Evolutionary conservation across 305 asterid species (phyloP), one percentile per base, ranked within the genome.

Genomic region (Ilex paraguariensis): DNA sequence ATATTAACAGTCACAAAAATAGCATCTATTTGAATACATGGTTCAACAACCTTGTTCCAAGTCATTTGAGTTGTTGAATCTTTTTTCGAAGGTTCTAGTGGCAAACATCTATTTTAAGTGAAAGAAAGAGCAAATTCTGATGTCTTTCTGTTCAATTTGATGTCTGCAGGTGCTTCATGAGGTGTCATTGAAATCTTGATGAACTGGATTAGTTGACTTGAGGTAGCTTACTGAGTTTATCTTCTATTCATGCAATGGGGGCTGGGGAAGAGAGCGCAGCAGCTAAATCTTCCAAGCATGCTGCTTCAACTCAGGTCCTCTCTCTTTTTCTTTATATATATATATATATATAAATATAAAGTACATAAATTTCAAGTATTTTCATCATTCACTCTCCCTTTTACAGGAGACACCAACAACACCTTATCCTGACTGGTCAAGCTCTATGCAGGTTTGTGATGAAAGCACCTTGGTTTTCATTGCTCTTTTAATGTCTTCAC

Each of bases 351-450:
- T 58, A 53, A 44, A 57, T 12, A 48, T 40, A 52, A 54, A 59
- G 42, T 50, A 46, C 63, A 48, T 49, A 40, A 44, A 49, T 31
- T 11, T n/a, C 28, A 33, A 48, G 5, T 28, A 40, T 55, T 59
- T 17, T 54, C 42, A 39, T 67, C 52, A 60, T 50, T 59, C 8
- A 60, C 63, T 45, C 6, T 61, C 31, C 10, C 46, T 75, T 73
- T 36, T 36, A 57, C 86, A 88, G 98, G 98, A 91, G 77, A 75
- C 81, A 31, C 84, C 88, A 33, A 64, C 74, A 62, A 66, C 81
- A 51, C 91, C 92, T 52, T 91, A 91, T 75, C 84, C 90, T 71
- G 95, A 91, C 73, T 91, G 98, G 98, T 67, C 94, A 66, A 77
- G 64, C 71, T 79, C 95, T 65, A 83, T 88, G 87, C 96, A 81